Evolutionary conservation across 495 filamentous ascomycete genomes (phyloP).

Genomic region (Lophium mytilinum): DNA sequence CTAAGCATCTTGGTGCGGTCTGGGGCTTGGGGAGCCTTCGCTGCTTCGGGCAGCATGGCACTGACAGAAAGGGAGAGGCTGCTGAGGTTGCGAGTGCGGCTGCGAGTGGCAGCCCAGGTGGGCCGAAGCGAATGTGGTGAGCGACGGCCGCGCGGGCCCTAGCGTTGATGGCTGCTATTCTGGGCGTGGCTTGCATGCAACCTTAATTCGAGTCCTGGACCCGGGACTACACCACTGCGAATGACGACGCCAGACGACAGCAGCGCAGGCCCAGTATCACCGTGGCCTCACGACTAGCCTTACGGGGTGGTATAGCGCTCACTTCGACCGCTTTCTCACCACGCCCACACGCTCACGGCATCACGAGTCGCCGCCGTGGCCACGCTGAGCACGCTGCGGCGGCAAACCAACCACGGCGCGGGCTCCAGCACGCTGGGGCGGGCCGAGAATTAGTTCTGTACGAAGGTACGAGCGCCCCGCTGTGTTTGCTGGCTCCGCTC

Average conservation of each 20-base stretch:
- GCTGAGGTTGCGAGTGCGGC: neutral
- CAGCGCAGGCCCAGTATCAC: neutral
- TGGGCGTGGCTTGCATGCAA: constrained; percentile 25
- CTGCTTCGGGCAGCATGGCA: neutral
- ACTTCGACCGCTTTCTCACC: too few species aligned
- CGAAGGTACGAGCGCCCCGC: too few species aligned
- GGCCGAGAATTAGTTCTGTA: too few species aligned
- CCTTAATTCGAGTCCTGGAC: constrained; percentile 18
- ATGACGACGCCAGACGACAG: neutral
- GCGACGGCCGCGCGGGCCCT: constrained; percentile 3
- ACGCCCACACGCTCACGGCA: too few species aligned
- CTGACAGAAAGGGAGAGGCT: neutral
- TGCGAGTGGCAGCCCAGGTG: neutral
- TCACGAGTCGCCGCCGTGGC: too few species aligned
- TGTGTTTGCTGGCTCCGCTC: too few species aligned
- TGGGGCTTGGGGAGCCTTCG: neutral
- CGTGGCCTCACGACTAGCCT: too few species aligned
- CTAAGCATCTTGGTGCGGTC: constrained; percentile 5
- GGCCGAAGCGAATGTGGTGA: constrained; percentile 3
- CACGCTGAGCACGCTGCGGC: too few species aligned
- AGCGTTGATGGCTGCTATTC: constrained; percentile 15
- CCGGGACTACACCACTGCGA: neutral
- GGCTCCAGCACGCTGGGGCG: too few species aligned
- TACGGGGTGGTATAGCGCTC: too few species aligned
- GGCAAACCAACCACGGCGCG: too few species aligned